Evolutionary conservation across 495 filamentous ascomycete genomes (phyloP).

Genomic region (Penicillium ochrochloron): DNA sequence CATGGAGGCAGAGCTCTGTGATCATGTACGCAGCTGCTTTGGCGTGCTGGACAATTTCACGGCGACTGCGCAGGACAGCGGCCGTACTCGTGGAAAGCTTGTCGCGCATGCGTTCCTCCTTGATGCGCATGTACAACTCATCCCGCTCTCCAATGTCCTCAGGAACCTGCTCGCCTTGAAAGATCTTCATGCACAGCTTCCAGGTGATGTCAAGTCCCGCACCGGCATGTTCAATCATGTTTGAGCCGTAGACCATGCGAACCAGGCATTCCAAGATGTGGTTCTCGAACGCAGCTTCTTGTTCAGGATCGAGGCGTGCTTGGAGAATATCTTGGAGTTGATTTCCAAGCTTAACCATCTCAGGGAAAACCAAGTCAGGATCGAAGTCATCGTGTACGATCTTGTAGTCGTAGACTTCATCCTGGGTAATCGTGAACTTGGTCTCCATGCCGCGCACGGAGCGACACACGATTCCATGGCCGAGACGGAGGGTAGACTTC

Average conservation of each 20-base stretch:
- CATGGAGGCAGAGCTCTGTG: constrained; percentile 20
- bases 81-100: not conserved
- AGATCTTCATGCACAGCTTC: constrained; percentile 14
- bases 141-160: constrained; percentile 1
- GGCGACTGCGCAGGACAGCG: constrained; percentile 25
- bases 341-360: too few species aligned
- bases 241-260: not conserved
- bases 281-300: too few species aligned
- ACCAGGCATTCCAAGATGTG: too few species aligned
- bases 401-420: too few species aligned
- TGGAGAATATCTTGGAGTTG: too few species aligned
- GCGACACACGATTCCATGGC: too few species aligned
- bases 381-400: too few species aligned
- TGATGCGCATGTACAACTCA: not conserved
- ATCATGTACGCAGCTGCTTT: constrained; percentile 35
- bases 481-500: too few species aligned
- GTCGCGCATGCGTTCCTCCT: constrained; percentile 1
- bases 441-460: too few species aligned
- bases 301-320: too few species aligned
- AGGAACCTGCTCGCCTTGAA: constrained; percentile 2
- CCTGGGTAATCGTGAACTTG: too few species aligned
- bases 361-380: too few species aligned
- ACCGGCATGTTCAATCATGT: constrained; percentile 14
- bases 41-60: constrained; percentile 43
- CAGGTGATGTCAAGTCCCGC: not conserved